Percentiles rank a stretch among this genome's conserved stretches.
These are phyloP conservation scores for Ormosia semicastrata DNA, from an alignment of 306 rosid genomes.

Conservation along the genomic window DNA sequence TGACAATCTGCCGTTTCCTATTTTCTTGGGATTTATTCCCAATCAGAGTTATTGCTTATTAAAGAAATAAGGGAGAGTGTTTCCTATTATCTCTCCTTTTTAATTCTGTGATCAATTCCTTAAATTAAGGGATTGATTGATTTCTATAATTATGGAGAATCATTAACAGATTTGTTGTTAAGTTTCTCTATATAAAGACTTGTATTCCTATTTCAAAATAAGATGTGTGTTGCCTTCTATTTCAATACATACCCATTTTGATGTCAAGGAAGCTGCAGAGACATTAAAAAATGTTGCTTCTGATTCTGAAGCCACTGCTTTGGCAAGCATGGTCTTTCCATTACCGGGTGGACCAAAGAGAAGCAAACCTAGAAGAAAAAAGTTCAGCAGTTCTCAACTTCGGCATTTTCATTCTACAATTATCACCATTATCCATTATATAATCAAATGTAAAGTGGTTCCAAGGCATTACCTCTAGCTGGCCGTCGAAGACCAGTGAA, in stretches of 20 bases:
- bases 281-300: conserved; percentile 93
- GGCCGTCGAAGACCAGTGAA: conserved; percentile 98
- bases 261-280: conserved; percentile 89
- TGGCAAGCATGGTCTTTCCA: conserved; percentile 99
- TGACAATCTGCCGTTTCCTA: no score
- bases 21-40: no score
- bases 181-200: no score
- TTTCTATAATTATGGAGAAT: no score
- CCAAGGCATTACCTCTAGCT: conserved; percentile 69
- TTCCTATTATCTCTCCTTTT: no score
- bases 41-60: no score
- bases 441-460: not conserved
- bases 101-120: no score
- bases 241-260: conserved; percentile 97
- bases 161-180: no score
- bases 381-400: conserved; percentile 21
- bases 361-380: conserved; percentile 69
- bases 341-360: conserved; percentile 98
- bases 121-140: no score
- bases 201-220: no score
- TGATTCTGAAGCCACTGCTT: conserved; percentile 98
- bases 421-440: conserved; percentile 7
- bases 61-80: no score
- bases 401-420: conserved; percentile 13
- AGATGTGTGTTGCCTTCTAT: no score